Percentiles rank a stretch among this genome's conserved stretches.
Conservation (phyloP, 2,329 filamentous ascomycete species). For the Teratosphaeria zuluensis region DNA sequence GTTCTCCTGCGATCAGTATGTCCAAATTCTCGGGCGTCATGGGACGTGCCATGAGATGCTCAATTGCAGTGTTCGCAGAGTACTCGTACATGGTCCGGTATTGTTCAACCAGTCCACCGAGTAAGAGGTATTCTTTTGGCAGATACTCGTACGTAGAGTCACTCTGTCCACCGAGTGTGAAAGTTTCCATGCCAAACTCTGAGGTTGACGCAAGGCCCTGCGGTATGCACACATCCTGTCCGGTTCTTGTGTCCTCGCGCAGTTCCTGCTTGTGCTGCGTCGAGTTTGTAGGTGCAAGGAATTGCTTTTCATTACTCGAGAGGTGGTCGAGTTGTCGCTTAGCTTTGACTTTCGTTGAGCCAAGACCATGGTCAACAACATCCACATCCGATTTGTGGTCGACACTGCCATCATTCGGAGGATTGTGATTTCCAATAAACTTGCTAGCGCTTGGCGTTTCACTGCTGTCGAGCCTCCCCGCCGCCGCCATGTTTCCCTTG, state of each 20-base stretch:
- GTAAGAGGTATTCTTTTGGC: constrained; percentile 58
- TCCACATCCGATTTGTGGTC: background rate
- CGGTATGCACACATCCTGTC: constrained; percentile 37
- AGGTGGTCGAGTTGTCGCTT: background rate
- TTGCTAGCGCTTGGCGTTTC: background rate
- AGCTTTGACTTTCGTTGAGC: background rate
- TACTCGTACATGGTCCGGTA: constrained; percentile 65
- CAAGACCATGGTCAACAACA: background rate
- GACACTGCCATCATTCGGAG: background rate
- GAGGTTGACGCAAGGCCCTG: constrained; percentile 48
- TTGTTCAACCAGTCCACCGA: constrained; percentile 63
- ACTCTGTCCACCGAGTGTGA: constrained; percentile 46
- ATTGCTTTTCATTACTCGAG: background rate
- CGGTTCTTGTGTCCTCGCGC: background rate
- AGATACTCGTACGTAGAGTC: constrained; percentile 52
- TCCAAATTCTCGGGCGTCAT: constrained; percentile 60
- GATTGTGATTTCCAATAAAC: background rate
- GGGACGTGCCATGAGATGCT: constrained; percentile 68
- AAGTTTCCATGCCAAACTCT: constrained; percentile 38
- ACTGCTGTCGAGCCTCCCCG: background rate
- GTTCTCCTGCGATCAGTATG: constrained; percentile 62
- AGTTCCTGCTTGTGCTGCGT: background rate
- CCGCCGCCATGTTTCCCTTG: background rate
- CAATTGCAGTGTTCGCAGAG: constrained; percentile 56
- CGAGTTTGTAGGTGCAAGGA: background rate